Base-by-base conservation (phyloP, 1,139 yeast genomes). In the Yamadazyma sp. region DNA sequence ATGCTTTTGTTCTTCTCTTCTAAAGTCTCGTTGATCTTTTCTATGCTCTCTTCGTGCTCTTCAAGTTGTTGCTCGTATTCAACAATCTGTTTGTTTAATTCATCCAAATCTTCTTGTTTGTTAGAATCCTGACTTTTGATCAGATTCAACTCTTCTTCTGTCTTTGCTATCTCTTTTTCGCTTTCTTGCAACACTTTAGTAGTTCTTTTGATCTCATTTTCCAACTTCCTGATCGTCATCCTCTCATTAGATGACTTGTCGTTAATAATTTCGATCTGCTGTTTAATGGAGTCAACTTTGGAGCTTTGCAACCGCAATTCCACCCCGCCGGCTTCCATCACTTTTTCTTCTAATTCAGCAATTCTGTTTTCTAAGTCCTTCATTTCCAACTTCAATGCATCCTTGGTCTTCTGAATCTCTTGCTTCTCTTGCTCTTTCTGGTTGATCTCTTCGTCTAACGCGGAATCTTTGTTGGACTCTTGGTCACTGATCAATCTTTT, bases 241-340 rank as follows among this genome's bases (percentile, higher is more conserved):
- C 73, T 76, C 41, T 81, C 87, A 32, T 74, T 76, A 3, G 84
- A 72, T n/a, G 80, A 69, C 48, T 79, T 81, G 30, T 79, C 80
- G 25, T 64, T 68, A 16, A 80, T 62, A 15, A 85, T 75, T 42
- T 83, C 86, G 31, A 86, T 75, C 51, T 80, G 77, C 50, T 86
- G 88, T 34, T 71, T 70, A 28, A 86, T 69, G 1, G 94, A 84
- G 51, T 82, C 92, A 10, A 92, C 96, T 52, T 81, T 85, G 1
- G 94, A 77, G 48, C 81, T 86, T 53, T 89, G 96, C 45, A 86
- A 61, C 40, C 90, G 80, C 47, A 92, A 70, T 46, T 82, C 82
- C 10, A 86, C 83, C 47, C 99, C 99, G 38, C 99, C 98, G 38
- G 89, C 85, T 42, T 86, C 84, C 86, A 90, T 80, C 26, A 94